phyloP scores from a whole-genome alignment of 140 eudicot genomes.

The Senecio squalidus region DNA sequence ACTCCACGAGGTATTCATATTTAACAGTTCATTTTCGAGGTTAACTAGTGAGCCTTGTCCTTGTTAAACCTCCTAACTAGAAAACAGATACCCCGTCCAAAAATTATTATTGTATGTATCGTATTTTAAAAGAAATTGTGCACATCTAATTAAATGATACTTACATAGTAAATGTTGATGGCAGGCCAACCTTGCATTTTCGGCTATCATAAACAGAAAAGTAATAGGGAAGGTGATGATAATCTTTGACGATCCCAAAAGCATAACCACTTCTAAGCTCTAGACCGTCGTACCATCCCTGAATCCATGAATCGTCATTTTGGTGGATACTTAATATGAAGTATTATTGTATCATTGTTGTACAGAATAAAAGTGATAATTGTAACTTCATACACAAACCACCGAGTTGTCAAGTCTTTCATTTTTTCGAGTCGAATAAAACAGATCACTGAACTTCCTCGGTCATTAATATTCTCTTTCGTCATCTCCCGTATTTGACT shows the following conservation, averaged over 20 bases:
- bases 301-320: too few species aligned
- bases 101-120: not conserved
- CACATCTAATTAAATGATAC: too few species aligned
- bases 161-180: conserved; percentile 11
- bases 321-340: too few species aligned
- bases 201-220: conserved; percentile 68
- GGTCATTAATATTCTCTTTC: too few species aligned
- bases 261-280: conserved; percentile 39
- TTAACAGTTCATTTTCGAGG: not conserved
- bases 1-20: conserved; percentile 49
- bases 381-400: too few species aligned
- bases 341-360: too few species aligned
- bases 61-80: not conserved
- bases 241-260: conserved; percentile 47
- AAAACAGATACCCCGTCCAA: not conserved
- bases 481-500: too few species aligned
- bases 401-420: too few species aligned
- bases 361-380: too few species aligned
- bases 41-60: not conserved
- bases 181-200: conserved; percentile 79
- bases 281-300: too few species aligned
- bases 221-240: conserved; percentile 94
- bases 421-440: too few species aligned
- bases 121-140: not conserved
- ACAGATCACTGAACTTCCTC: too few species aligned